Conservation (phyloP, 2,329 filamentous ascomycete genomes). For the Aspergillus oerlinghausenensis region DNA sequence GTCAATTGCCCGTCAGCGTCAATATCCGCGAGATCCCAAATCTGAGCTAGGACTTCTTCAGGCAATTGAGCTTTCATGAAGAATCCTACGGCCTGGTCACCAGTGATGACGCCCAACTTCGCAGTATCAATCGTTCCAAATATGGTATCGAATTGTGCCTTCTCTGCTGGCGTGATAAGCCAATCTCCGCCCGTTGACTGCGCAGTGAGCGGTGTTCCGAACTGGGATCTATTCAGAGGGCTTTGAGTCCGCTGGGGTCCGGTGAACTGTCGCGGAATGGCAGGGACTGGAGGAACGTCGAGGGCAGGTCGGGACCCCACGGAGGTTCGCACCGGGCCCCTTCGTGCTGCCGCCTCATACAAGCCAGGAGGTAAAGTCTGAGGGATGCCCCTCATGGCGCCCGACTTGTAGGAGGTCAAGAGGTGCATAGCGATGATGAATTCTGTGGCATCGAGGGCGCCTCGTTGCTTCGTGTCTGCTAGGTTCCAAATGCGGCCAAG, state of each 20-base stretch:
- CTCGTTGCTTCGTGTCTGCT: slow-evolving; percentile 88
- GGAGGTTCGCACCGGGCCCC: slow-evolving; percentile 49
- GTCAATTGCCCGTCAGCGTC: slow-evolving; percentile 81
- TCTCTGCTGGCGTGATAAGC: slow-evolving; percentile 78
- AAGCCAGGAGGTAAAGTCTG: slow-evolving; percentile 75
- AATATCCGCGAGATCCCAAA: slow-evolving; percentile 96
- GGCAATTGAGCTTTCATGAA: slow-evolving; percentile 87
- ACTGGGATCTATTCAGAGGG: slow-evolving; percentile 50
- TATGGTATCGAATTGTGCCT: slow-evolving; percentile 79
- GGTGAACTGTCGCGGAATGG: slow-evolving; percentile 78
- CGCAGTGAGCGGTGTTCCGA: slow-evolving; percentile 47
- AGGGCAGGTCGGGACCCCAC: slow-evolving; percentile 48
- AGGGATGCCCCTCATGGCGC: slow-evolving; percentile 73
- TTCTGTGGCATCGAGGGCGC: slow-evolving; percentile 78
- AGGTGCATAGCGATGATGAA: slow-evolving; percentile 99
- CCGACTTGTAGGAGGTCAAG: slow-evolving; percentile 83
- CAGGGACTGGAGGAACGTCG: slow-evolving; percentile 54
- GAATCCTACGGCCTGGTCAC: slow-evolving; percentile 90
- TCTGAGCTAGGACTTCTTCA: slow-evolving; percentile 84
- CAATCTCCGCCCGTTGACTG: slow-evolving; percentile 65
- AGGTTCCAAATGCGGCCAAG: slow-evolving; percentile 96
- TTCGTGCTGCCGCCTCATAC: slow-evolving; percentile 82
- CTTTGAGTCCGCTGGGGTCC: slow-evolving; percentile 56
- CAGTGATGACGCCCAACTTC: slow-evolving; percentile 78
- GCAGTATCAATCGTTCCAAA: slow-evolving; percentile 79